Percentiles rank a stretch among this genome's conserved stretches.
phyloP scores from a whole-genome alignment of 1,284 basidiomycete species.

The Neonothopanus nambi region DNA sequence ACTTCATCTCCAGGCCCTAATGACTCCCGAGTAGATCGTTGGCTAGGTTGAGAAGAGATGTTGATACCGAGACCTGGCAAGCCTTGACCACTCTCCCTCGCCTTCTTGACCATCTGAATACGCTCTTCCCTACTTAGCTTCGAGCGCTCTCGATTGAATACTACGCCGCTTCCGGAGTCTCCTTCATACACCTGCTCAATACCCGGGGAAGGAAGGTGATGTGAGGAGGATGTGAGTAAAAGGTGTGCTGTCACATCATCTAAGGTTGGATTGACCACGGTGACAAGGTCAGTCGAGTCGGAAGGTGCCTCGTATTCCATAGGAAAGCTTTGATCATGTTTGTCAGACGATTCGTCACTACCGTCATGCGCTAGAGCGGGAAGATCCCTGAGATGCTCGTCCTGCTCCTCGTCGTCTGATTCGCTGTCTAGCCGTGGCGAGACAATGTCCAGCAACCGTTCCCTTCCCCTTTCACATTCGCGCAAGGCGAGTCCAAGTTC shows the following conservation, averaged over 20 bases:
- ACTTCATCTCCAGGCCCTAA: conserved; percentile 80
- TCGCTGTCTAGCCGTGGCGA: conserved; percentile 32
- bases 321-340: conserved; percentile 33
- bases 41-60: neutral
- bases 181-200: conserved; percentile 78
- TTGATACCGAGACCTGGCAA: neutral
- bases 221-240: conserved; percentile 46
- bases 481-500: conserved; percentile 16
- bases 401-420: conserved; percentile 26
- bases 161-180: conserved; percentile 43
- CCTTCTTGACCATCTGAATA: conserved; percentile 56
- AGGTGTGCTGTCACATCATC: conserved; percentile 64
- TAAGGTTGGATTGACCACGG: conserved; percentile 25
- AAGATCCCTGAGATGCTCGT: conserved; percentile 40
- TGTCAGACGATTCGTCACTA: conserved; percentile 55
- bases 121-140: conserved; percentile 72
- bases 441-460: conserved; percentile 58
- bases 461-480: conserved; percentile 75
- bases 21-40: conserved; percentile 33
- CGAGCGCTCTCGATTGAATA: conserved; percentile 54
- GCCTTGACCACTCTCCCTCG: conserved; percentile 42
- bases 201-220: conserved; percentile 59
- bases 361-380: conserved; percentile 52
- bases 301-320: conserved; percentile 9
- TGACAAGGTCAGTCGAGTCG: conserved; percentile 12